These are phyloP conservation scores for Inonotus obliquus DNA, from an alignment of 1,284 basidiomycete species.

Conservation along the genomic window DNA sequence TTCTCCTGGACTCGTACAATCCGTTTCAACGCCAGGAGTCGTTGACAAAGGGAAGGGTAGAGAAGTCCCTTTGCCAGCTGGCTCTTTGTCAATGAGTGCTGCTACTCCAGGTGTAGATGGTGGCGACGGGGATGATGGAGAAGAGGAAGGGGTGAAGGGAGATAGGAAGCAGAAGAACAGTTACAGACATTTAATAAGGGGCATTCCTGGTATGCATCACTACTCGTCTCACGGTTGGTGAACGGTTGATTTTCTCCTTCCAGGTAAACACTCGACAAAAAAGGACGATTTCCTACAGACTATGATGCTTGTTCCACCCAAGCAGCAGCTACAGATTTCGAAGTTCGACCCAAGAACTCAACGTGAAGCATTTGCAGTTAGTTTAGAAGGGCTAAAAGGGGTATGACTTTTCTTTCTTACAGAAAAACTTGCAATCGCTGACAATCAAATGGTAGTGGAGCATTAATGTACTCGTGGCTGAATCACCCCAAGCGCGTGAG, in stretches of 20 bases:
- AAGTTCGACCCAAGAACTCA: conserved; percentile 66
- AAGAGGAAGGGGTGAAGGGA: conserved; percentile 38
- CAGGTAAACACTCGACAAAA: conserved; percentile 78
- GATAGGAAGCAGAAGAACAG: conserved; percentile 77
- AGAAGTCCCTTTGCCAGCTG: conserved; percentile 30
- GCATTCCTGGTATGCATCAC: conserved; percentile 51
- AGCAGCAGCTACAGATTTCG: conserved; percentile 59
- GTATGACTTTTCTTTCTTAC: conserved; percentile 41
- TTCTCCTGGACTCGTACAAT: background rate
- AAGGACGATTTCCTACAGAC: conserved; percentile 69
- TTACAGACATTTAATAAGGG: conserved; percentile 74
- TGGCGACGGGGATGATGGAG: conserved; percentile 46
- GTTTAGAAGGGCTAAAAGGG: conserved; percentile 68
- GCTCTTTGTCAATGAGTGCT: conserved; percentile 25
- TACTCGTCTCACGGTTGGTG: conserved; percentile 7
- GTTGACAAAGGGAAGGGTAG: conserved; percentile 60
- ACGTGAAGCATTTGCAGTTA: conserved; percentile 66
- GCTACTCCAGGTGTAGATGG: conserved; percentile 42
- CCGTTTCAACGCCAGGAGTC: conserved; percentile 16
- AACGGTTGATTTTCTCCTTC: conserved; percentile 8
- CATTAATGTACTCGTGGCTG: conserved; percentile 52
- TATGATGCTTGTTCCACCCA: conserved; percentile 64
- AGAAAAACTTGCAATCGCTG: conserved; percentile 14
- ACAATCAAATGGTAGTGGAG: conserved; percentile 59
- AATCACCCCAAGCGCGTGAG: conserved; percentile 71